Conservation (phyloP, 306 rosid genomes). For the Coriaria nepalensis region DNA sequence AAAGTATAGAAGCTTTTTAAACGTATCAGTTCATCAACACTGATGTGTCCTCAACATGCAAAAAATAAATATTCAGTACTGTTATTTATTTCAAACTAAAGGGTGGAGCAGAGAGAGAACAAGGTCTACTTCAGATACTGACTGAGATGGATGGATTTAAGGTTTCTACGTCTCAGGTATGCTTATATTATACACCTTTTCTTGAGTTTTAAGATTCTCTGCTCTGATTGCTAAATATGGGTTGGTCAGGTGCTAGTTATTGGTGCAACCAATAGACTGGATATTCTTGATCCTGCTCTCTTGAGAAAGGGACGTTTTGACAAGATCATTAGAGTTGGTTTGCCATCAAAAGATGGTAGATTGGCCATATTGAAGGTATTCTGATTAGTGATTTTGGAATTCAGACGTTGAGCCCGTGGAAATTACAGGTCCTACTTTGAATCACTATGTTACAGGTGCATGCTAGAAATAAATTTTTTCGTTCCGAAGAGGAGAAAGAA, state of each 20-base stretch:
- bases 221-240: constrained; percentile 22
- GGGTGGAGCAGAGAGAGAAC: constrained; percentile 99
- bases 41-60: too few relatives aligned
- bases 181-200: constrained; percentile 14
- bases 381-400: constrained; percentile 3
- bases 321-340: constrained; percentile 94
- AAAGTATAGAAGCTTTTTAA: too few relatives aligned
- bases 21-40: too few relatives aligned
- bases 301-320: constrained; percentile 98
- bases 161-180: constrained; percentile 81
- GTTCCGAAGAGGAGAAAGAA: constrained; percentile 71
- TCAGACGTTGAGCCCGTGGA: neutral
- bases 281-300: constrained; percentile 93
- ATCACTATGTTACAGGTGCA: constrained; percentile 52
- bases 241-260: constrained; percentile 76
- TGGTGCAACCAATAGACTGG: constrained; percentile 97
- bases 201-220: constrained; percentile 17
- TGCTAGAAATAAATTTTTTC: constrained; percentile 80
- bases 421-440: constrained; percentile 1
- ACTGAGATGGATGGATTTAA: constrained; percentile 98
- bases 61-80: too few relatives aligned
- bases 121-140: constrained; percentile 91
- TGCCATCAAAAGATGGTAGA: constrained; percentile 95
- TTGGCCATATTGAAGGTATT: constrained; percentile 81
- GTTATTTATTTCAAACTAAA: too few relatives aligned